Percentiles rank a stretch among this genome's conserved stretches.
These are phyloP conservation scores for Phylloporus rhodoxanthus DNA, from an alignment of 768 basidiomycete species.

Conservation along the genomic window DNA sequence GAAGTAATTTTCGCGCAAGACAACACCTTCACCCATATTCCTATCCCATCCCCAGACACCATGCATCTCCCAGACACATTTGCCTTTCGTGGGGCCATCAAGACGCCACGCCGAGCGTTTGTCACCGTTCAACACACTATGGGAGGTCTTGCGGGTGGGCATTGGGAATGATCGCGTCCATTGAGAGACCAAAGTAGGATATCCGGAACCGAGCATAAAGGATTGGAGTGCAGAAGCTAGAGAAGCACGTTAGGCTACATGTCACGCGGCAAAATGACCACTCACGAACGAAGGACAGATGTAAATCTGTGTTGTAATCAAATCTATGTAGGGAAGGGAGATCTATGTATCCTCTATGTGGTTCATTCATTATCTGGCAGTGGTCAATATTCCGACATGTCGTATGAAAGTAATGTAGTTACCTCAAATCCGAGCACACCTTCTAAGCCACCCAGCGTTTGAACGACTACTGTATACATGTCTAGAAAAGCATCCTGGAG, in stretches of 20 bases:
- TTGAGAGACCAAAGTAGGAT: conserved; percentile 69
- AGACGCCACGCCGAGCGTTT: conserved; percentile 61
- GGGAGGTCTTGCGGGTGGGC: conserved; percentile 65
- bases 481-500: conserved; percentile 77
- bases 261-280: conserved; percentile 11
- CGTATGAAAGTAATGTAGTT: conserved; percentile 5
- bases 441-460: conserved; percentile 65
- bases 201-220: conserved; percentile 87
- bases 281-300: conserved; percentile 73
- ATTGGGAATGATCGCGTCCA: conserved; percentile 87
- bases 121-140: conserved; percentile 53
- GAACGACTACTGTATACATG: conserved; percentile 65
- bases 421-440: conserved; percentile 90
- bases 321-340: conserved; percentile 76
- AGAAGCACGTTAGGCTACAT: not conserved
- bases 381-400: conserved; percentile 1
- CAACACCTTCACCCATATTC: conserved; percentile 58
- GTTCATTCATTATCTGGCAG: conserved; percentile 84
- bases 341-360: conserved; percentile 87
- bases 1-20: conserved; percentile 84
- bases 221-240: conserved; percentile 80
- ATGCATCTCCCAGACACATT: conserved; percentile 86
- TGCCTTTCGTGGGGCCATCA: conserved; percentile 66
- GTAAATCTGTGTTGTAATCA: conserved; percentile 93
- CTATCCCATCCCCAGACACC: conserved; percentile 90